These are phyloP conservation scores for Betula pendula DNA, from an alignment of 306 rosid species.

Conservation along the genomic window DNA sequence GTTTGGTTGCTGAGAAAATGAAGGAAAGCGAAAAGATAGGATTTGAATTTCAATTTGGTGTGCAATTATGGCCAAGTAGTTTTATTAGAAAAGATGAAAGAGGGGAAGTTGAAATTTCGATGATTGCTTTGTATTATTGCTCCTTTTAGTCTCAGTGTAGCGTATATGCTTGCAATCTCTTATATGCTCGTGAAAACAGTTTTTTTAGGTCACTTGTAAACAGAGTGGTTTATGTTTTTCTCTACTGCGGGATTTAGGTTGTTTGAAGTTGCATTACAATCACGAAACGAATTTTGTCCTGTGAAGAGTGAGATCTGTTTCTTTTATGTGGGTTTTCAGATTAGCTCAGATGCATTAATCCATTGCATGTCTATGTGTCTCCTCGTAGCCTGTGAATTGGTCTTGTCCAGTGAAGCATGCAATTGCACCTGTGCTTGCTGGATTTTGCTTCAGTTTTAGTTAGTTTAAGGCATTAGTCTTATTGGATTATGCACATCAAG, in stretches of 20 bases:
- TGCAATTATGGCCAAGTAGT: too few relatives aligned
- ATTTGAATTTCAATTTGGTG: neutral
- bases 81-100: too few relatives aligned
- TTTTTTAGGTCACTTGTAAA: neutral
- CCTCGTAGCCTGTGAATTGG: neutral
- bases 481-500: neutral
- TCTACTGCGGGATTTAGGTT: neutral
- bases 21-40: neutral
- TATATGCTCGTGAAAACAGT: neutral
- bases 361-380: neutral
- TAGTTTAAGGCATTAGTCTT: too few relatives aligned
- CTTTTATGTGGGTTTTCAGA: too few relatives aligned
- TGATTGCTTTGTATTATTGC: neutral
- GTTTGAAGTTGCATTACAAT: neutral
- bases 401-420: neutral
- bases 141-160: neutral
- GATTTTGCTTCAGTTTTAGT: neutral
- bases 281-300: too few relatives aligned
- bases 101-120: neutral
- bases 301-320: too few relatives aligned
- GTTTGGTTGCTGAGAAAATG: constrained; percentile 23
- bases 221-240: neutral
- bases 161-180: too few relatives aligned
- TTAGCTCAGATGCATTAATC: too few relatives aligned
- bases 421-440: neutral